phyloP scores from a whole-genome alignment of 169 alveolate genomes.

The Cryptosporidium ubiquitum region DNA sequence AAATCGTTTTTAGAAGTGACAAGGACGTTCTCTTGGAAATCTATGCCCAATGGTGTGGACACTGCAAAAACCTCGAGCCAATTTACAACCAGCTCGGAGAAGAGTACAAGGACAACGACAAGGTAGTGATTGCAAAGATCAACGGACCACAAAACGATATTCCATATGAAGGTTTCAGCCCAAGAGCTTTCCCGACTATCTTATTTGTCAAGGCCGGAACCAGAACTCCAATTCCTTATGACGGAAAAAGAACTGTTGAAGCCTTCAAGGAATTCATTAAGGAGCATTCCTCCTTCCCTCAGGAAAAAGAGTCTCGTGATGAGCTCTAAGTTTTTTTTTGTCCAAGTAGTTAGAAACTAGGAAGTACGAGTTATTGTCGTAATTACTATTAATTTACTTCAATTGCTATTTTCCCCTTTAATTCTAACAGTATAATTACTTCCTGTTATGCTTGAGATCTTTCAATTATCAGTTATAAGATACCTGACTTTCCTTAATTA shows the following conservation, averaged over 20 bases:
- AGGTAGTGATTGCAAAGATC: slow-evolving; percentile 90
- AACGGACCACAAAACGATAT: slow-evolving; percentile 91
- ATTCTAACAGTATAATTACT: too few relatives aligned
- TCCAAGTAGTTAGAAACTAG: slow-evolving; percentile 21
- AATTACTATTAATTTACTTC: not conserved
- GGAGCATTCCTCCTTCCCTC: slow-evolving; percentile 56
- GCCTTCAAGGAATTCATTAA: slow-evolving; percentile 65
- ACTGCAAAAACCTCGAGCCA: slow-evolving; percentile 94
- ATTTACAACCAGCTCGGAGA: slow-evolving; percentile 79
- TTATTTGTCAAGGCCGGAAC: slow-evolving; percentile 77
- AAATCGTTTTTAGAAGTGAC: slow-evolving; percentile 84
- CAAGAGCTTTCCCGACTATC: slow-evolving; percentile 77
- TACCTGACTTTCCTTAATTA: not conserved
- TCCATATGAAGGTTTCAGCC: slow-evolving; percentile 78
- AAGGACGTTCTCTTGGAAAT: slow-evolving; percentile 93
- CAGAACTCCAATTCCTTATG: slow-evolving; percentile 74
- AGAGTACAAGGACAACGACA: slow-evolving; percentile 80
- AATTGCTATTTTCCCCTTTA: not conserved
- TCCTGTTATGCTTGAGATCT: too few relatives aligned
- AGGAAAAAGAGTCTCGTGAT: slow-evolving; percentile 41
- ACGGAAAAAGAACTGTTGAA: slow-evolving; percentile 73
- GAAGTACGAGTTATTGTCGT: not conserved
- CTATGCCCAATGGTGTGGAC: slow-evolving; percentile 98
- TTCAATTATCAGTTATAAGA: too few relatives aligned
- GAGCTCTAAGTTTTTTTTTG: slow-evolving; percentile 36